phyloP scores from a whole-genome alignment of 2,329 filamentous ascomycete species.

The Incumbomyces delicatus region DNA sequence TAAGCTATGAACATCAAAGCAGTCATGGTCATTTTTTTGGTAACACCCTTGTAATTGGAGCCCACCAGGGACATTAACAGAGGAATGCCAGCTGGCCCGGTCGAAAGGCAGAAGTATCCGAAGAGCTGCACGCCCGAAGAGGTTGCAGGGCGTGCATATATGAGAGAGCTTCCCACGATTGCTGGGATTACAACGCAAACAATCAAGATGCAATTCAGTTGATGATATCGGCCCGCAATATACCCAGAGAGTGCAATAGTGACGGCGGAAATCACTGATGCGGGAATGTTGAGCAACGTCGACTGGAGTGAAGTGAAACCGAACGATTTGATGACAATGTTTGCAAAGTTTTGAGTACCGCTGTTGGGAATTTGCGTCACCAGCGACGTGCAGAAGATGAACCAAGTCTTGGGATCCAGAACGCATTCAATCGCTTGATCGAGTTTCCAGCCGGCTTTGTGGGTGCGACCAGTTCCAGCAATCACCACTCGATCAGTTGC shows the following conservation, averaged over 20 bases:
- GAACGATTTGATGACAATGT: constrained; percentile 39
- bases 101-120: constrained; percentile 49
- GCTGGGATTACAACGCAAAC: constrained; percentile 42
- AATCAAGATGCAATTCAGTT: constrained; percentile 44
- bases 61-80: constrained; percentile 47
- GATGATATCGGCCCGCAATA: constrained; percentile 43
- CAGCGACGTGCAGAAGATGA: constrained; percentile 43
- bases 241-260: constrained; percentile 43
- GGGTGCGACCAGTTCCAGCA: constrained; percentile 41
- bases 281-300: constrained; percentile 50
- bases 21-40: constrained; percentile 53
- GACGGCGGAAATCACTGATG: constrained; percentile 43
- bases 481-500: constrained; percentile 24
- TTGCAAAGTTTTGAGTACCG: constrained; percentile 49
- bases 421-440: constrained; percentile 46
- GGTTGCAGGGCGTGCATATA: constrained; percentile 35
- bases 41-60: constrained; percentile 47
- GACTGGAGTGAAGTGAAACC: constrained; percentile 44
- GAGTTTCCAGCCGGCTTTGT: constrained; percentile 42
- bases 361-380: too few relatives aligned
- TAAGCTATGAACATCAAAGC: constrained; percentile 47
- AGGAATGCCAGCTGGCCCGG: constrained; percentile 46
- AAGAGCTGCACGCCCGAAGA: constrained; percentile 20
- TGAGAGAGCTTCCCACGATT: constrained; percentile 44
- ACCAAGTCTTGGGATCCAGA: constrained; percentile 50